Base-by-base conservation (phyloP, 257 asterid genomes). In the Mentha longifolia region DNA sequence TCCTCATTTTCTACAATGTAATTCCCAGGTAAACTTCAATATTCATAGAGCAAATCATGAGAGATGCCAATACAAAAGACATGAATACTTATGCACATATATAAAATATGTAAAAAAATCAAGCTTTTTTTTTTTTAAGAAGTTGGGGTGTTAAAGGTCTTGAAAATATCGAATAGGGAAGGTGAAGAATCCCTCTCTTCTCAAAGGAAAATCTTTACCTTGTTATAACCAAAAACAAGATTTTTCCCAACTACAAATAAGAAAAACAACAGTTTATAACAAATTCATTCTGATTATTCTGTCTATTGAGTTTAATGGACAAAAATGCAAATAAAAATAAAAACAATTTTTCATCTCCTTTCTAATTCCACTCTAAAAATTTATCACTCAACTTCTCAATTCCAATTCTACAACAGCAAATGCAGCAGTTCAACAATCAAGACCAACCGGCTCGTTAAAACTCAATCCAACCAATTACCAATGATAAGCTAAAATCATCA, bases 1-100 rank as follows among this genome's bases (percentile, higher is more conserved):
- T 86, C 90, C 71, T 85, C 95, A 12, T 79, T 82, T 78, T 92
- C 98, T 95, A 89, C 96, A 89, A 80, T 74, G 81, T 59, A 79
- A 81, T 56, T 49, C 75, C 76, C 85, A 74, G 62, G 65, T 85
- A 67, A 84, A 70, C 71, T 72, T 74, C 80, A 81, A 65, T 67
- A 67, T 51, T 59, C 65, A 68, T 70, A 49, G 39, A 28, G 68
- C 43, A 65, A 67, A 42, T 12, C 55, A 1, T 50, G 15, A 55
- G 45, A 68, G 15, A n/a, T 12, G 51, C n/a, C 2, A 10, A 45
- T 39, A 45, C 41, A 41, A 15, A 0, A 42, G 37, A 3, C 25
- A 15, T 13, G 16, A 64, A 45, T n/a, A 14, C 13, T 7, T 28
- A 4, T 0, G n/a, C 28, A 25, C 15, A 9, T 15, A 45, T 8